Conservation (phyloP, 164 flowering plant genomes). For the Aristolochia contorta region DNA sequence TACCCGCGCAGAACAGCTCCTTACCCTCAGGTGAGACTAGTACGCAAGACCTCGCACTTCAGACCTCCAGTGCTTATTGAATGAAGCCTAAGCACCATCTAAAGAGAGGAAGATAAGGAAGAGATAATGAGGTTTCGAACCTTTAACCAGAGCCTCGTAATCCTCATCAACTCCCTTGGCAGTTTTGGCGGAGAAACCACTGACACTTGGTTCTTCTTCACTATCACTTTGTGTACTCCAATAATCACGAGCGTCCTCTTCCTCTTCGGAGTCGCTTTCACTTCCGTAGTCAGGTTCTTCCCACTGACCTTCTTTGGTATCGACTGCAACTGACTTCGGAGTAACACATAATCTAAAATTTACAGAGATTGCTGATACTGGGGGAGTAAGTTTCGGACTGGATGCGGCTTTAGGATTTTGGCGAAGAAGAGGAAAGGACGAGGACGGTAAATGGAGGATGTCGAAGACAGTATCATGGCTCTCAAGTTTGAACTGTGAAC, state of each 20-base stretch:
- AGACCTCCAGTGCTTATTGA: not conserved
- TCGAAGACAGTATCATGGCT: too few species aligned
- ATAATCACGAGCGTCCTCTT: not conserved
- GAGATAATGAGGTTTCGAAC: not conserved
- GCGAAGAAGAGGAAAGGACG: too few species aligned
- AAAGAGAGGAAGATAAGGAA: not conserved
- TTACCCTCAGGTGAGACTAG: too few species aligned
- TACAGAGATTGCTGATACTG: too few species aligned
- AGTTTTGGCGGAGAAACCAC: not conserved
- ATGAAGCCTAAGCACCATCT: not conserved
- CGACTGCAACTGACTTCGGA: not conserved
- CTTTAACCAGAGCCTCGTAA: not conserved
- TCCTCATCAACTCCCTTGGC: not conserved
- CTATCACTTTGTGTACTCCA: not conserved
- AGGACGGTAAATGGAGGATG: too few species aligned
- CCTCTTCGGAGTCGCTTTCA: conserved; percentile 4
- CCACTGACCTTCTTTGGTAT: not conserved
- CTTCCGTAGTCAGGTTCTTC: conserved; percentile 4
- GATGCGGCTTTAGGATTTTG: too few species aligned
- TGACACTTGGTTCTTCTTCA: not conserved
- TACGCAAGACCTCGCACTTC: too few species aligned
- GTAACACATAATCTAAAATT: not conserved
- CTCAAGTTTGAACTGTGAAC: too few species aligned
- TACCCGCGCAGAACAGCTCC: too few species aligned
- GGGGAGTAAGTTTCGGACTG: too few species aligned